A percentile compares a stretch with the other conserved stretches of the same genome.
These are phyloP conservation scores for Coelastrella sp. DNA, from an alignment of 139 green algal species.

Conservation along the genomic window DNA sequence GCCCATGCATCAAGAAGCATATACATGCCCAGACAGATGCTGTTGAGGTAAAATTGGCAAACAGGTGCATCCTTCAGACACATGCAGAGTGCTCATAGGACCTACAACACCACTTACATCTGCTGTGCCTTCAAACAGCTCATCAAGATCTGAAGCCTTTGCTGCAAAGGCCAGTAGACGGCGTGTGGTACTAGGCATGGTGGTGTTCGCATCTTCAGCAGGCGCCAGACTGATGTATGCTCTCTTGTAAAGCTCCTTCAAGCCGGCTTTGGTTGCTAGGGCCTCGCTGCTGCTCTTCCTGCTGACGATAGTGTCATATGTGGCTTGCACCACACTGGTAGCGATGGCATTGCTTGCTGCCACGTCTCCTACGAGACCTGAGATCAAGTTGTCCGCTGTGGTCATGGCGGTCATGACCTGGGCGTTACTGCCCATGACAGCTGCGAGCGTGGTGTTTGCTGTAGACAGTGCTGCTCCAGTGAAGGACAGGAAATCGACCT, in stretches of 20 bases:
- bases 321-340: background rate
- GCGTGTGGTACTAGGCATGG: background rate
- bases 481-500: constrained; percentile 28
- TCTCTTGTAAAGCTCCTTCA: background rate
- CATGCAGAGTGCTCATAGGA: background rate
- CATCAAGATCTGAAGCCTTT: background rate
- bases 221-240: background rate
- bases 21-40: too few species aligned
- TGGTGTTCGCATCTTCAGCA: background rate
- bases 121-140: background rate
- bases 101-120: background rate
- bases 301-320: background rate
- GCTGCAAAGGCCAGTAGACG: background rate
- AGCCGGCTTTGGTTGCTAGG: background rate
- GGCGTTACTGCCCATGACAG: constrained; percentile 3
- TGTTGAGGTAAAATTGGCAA: too few species aligned
- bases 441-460: background rate
- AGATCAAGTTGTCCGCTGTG: background rate
- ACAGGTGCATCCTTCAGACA: too few species aligned
- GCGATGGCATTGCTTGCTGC: background rate
- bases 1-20: too few species aligned
- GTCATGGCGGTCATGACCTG: background rate
- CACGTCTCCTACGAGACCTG: background rate
- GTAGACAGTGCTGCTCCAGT: background rate
- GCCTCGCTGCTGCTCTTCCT: background rate